Evolutionary conservation across 1,284 basidiomycete genomes (phyloP).

Genomic region (Caloboletus inedulis): DNA sequence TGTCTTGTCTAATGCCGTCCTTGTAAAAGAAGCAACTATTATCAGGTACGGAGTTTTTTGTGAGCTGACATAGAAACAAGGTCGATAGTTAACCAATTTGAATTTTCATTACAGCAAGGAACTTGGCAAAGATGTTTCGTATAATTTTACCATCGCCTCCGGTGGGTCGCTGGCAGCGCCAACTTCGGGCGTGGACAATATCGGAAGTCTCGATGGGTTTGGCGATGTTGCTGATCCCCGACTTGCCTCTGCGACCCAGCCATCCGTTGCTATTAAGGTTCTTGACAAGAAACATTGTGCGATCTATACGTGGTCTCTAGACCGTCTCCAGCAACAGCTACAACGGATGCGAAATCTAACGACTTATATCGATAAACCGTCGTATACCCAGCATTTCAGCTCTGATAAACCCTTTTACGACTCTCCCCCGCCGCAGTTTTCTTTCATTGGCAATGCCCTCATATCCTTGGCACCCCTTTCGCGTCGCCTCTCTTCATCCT

Average conservation of each 20-base stretch:
- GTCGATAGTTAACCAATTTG: constrained; percentile 11
- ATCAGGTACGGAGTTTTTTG: constrained; percentile 61
- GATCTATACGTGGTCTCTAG: constrained; percentile 89
- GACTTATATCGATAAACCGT: constrained; percentile 89
- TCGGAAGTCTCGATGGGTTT: constrained; percentile 87
- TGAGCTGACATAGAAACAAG: neutral
- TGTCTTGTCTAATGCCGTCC: constrained; percentile 80
- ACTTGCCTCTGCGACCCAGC: constrained; percentile 68
- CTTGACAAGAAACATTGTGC: constrained; percentile 83
- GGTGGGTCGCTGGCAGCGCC: constrained; percentile 80
- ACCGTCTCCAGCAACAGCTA: constrained; percentile 84
- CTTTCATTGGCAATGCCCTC: constrained; percentile 86
- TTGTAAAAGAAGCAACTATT: constrained; percentile 93
- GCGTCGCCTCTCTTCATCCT: constrained; percentile 72
- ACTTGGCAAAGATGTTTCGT: constrained; percentile 80
- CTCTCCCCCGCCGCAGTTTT: constrained; percentile 78
- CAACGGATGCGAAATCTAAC: constrained; percentile 93
- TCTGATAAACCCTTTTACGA: constrained; percentile 93
- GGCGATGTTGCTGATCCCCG: constrained; percentile 87
- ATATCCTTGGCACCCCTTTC: constrained; percentile 82
- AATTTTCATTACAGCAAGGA: constrained; percentile 58
- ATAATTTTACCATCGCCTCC: constrained; percentile 89
- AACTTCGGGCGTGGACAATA: constrained; percentile 79
- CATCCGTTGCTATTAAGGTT: constrained; percentile 88
- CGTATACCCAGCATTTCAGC: constrained; percentile 91